Evolutionary conservation across 1,284 basidiomycete species (phyloP).

Genomic region (Gymnopus androsaceus): DNA sequence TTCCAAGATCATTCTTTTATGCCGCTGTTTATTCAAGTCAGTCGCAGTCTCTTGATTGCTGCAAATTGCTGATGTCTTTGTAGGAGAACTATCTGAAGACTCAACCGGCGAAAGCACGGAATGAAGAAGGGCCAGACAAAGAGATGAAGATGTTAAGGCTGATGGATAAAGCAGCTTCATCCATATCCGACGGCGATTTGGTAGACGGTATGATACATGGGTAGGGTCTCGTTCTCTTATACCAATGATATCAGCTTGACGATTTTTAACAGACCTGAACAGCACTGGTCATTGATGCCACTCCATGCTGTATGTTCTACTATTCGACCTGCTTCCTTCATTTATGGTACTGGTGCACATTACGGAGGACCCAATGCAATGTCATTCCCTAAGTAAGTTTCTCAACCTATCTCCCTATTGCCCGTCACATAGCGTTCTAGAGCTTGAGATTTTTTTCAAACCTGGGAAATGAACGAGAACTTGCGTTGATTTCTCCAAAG

Average conservation of each 20-base stretch:
- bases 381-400: constrained; percentile 79
- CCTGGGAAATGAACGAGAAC: too few relatives aligned
- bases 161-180: constrained; percentile 87
- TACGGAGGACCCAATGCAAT: constrained; percentile 71
- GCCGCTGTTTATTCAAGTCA: constrained; percentile 91
- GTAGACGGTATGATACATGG: constrained; percentile 94
- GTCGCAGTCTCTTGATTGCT: constrained; percentile 10
- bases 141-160: constrained; percentile 74
- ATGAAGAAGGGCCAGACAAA: constrained; percentile 65
- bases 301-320: constrained; percentile 90
- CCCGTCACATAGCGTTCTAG: too few relatives aligned
- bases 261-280: constrained; percentile 69
- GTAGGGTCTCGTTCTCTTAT: constrained; percentile 42
- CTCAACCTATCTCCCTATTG: background rate
- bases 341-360: constrained; percentile 73
- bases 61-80: constrained; percentile 7
- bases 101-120: constrained; percentile 63
- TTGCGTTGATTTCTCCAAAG: too few relatives aligned
- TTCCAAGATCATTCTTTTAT: constrained; percentile 96
- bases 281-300: constrained; percentile 96
- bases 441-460: too few relatives aligned
- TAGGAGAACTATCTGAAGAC: constrained; percentile 93
- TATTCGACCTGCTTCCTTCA: constrained; percentile 79
- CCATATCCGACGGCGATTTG: constrained; percentile 95
- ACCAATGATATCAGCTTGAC: background rate